Conservation (phyloP, 208 protist species). For the Acanthamoeba castellanii region DNA sequence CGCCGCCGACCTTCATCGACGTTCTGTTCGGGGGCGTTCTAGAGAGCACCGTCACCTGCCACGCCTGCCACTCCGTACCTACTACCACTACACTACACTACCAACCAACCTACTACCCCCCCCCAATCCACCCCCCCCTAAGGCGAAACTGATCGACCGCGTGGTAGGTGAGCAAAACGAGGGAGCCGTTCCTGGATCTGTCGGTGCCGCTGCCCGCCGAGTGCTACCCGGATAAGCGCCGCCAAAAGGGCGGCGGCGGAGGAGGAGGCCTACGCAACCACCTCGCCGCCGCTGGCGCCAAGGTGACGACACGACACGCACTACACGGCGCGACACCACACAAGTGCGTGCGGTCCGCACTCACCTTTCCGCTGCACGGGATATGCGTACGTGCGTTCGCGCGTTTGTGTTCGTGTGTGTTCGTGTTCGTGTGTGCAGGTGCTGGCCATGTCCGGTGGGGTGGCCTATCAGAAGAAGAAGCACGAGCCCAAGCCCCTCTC, state of each 20-base stretch:
- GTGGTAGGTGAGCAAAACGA: constrained; percentile 72
- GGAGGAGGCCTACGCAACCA: background rate
- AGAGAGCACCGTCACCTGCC: constrained; percentile 78
- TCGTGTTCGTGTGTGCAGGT: no score
- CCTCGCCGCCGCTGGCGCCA: no score
- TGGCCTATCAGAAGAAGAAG: background rate
- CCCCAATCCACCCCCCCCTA: no score
- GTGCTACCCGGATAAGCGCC: background rate
- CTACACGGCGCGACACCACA: no score
- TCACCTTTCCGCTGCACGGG: no score
- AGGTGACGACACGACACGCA: background rate
- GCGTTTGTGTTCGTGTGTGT: no score
- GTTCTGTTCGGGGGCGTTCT: constrained; percentile 77
- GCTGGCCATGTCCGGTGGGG: background rate
- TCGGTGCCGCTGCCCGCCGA: constrained; percentile 72
- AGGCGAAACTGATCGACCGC: no score
- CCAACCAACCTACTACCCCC: no score
- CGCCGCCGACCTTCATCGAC: constrained; percentile 76
- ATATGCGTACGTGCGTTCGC: no score
- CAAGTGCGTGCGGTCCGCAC: no score
- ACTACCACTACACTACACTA: no score
- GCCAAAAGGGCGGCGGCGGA: background rate
- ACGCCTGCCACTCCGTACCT: constrained; percentile 72
- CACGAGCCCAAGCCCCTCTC: background rate
- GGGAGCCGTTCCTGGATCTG: constrained; percentile 79